A percentile compares a stretch with the other conserved stretches of the same genome.
These are phyloP conservation scores for Xylaria curta DNA, from an alignment of 495 filamentous ascomycete species.

Conservation along the genomic window DNA sequence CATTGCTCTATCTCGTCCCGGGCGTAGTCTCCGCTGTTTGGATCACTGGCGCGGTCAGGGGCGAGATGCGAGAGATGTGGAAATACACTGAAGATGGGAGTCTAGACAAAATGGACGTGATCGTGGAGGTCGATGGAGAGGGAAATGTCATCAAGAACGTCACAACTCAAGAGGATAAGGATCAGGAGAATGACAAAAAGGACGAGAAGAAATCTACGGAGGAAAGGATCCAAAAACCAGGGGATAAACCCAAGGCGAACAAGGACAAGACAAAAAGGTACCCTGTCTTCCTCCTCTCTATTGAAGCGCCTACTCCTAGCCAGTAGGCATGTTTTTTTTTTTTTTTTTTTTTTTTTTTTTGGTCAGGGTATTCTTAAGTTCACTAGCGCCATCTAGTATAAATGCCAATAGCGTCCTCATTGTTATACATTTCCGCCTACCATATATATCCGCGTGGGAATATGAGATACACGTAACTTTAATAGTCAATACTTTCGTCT, in stretches of 20 bases:
- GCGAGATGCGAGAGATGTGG: conserved; percentile 79
- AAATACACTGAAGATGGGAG: conserved; percentile 76
- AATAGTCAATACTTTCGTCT: background rate
- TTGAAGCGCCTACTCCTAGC: conserved; percentile 35
- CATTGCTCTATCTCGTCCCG: conserved; percentile 91
- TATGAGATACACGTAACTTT: background rate
- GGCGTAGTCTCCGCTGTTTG: conserved; percentile 78
- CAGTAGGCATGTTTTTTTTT: background rate
- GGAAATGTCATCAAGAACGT: conserved; percentile 39
- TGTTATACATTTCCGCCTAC: background rate
- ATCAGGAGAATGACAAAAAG: conserved; percentile 13
- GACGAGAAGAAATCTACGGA: conserved; percentile 8
- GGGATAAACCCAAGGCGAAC: background rate
- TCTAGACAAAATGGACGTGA: conserved; percentile 53
- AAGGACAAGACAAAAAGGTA: conserved; percentile 12
- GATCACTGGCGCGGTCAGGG: conserved; percentile 74
- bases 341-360: no score
- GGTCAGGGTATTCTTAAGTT: no score
- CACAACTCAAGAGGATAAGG: conserved; percentile 20
- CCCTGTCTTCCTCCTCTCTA: conserved; percentile 39
- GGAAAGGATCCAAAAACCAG: background rate
- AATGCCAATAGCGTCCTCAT: background rate
- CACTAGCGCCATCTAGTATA: no score
- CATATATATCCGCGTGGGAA: background rate
- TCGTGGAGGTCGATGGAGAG: conserved; percentile 47